Percentiles rank a stretch among this genome's conserved stretches.
These are phyloP conservation scores for Monosporascus sp. DNA, from an alignment of 2,329 filamentous ascomycete genomes.

Conservation along the genomic window DNA sequence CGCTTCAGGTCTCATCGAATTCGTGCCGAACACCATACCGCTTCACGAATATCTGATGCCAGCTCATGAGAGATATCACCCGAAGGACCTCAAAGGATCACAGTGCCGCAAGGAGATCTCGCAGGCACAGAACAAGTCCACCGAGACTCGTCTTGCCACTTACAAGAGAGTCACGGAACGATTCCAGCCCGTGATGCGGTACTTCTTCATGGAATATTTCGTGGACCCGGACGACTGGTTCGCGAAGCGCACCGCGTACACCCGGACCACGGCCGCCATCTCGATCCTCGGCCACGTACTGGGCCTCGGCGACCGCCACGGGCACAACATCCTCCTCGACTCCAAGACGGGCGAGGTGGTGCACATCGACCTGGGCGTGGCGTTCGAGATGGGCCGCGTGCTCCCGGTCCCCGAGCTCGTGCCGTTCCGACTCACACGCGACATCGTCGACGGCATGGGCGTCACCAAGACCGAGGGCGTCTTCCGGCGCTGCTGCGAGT, in stretches of 20 bases:
- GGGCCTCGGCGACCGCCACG: conserved; percentile 88
- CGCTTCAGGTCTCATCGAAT: conserved; percentile 89
- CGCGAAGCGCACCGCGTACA: conserved; percentile 80
- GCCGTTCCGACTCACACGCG: conserved; percentile 88
- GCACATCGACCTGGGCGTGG: conserved; percentile 94
- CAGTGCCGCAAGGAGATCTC: conserved; percentile 76
- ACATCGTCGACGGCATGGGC: conserved; percentile 96
- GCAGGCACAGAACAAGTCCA: conserved; percentile 62
- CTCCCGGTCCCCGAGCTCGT: conserved; percentile 92
- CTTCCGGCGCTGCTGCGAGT: conserved; percentile 96
- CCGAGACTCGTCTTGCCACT: conserved; percentile 65
- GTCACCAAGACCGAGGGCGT: conserved; percentile 93
- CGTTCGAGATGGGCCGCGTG: conserved; percentile 95
- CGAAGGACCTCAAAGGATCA: conserved; percentile 71
- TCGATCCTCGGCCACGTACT: conserved; percentile 92
- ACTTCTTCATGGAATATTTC: conserved; percentile 96
- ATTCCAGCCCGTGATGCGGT: conserved; percentile 90
- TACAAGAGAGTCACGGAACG: conserved; percentile 75
- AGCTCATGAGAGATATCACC: conserved; percentile 81
- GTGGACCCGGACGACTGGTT: conserved; percentile 96
- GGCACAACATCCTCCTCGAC: conserved; percentile 94
- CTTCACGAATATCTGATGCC: conserved; percentile 89
- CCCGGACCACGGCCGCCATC: conserved; percentile 86
- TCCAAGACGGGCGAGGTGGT: conserved; percentile 86
- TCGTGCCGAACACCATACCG: conserved; percentile 88